These are phyloP conservation scores for Oleoguttula mirabilis DNA, from an alignment of 495 filamentous ascomycete genomes.

Conservation along the genomic window DNA sequence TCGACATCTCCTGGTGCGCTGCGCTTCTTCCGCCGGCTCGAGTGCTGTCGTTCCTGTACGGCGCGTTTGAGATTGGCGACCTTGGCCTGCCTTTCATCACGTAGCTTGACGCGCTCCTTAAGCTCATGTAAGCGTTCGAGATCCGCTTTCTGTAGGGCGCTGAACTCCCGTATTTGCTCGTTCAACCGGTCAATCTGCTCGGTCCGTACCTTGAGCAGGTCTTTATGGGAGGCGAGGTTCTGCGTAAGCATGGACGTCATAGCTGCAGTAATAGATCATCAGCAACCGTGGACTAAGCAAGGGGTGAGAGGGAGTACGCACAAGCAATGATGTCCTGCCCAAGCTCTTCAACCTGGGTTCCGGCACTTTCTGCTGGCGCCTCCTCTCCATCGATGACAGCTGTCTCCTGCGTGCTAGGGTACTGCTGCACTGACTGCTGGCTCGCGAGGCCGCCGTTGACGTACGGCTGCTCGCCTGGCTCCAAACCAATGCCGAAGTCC, in stretches of 20 bases:
- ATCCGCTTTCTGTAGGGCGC: conserved; percentile 63
- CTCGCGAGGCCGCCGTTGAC: conserved; percentile 16
- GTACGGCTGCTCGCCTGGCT: conserved; percentile 31
- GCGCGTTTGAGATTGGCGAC: conserved; percentile 49
- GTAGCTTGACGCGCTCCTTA: conserved; percentile 45
- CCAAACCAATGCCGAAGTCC: conserved; percentile 84
- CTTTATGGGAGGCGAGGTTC: conserved; percentile 59
- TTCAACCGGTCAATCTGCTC: conserved; percentile 67
- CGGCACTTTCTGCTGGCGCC: conserved; percentile 20
- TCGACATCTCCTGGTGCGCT: conserved; percentile 5
- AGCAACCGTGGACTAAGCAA: conserved; percentile 1
- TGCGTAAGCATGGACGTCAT: conserved; percentile 61
- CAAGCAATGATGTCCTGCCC: conserved; percentile 44
- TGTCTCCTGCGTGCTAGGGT: conserved; percentile 24
- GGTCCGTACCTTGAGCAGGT: conserved; percentile 70
- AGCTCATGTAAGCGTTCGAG: conserved; percentile 56
- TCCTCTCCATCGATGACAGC: conserved; percentile 1
- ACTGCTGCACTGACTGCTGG: conserved; percentile 1
- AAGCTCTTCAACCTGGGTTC: conserved; percentile 22
- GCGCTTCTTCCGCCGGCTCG: not conserved
- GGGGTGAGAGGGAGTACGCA: not conserved
- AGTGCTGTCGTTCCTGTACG: conserved; percentile 34
- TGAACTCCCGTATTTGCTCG: conserved; percentile 60
- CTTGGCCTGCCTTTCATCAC: conserved; percentile 47
- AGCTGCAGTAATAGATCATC: conserved; percentile 43